Base-by-base conservation (phyloP, 352 stramenopile species). In the Globisporangium okanoganense region DNA sequence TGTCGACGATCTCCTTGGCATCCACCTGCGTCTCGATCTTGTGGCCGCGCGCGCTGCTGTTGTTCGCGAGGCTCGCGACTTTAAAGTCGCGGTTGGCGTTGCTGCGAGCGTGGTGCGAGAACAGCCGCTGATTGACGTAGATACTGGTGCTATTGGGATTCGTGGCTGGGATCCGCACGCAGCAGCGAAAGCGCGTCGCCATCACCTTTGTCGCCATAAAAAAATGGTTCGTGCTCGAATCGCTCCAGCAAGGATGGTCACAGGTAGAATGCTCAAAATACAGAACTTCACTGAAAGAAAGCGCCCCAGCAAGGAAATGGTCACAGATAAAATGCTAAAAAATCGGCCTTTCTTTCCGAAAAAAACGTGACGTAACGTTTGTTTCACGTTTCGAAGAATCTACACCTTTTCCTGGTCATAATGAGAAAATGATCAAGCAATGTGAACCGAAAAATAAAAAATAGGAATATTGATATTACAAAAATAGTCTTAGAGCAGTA, bases 11-110 rank as follows among this genome's bases (percentile, higher is more conserved):
- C 53, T 40, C 43, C 10, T 47, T 50, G 27, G 41, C 24, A 9
- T 61, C 51, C 12, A 56, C 41, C 16, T 45, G 52, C 16, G 60
- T 65, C 31, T 55, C 51, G 13, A 61, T 58, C 25, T 58, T 64
- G 38, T 52, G 41, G 22, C 40, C 44, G 45, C 55, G 40, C 13
- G 24, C 38, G 20, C 20, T 40, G 45, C 57, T 38, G 45, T 50
- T 54, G 33, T 56, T 63, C 22, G 13, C 35, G 16, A 56, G 38
- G 25, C 45, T 62, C 36, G 40, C 52, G 16, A 49, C 18, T 24
- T 58, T 58, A 22, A 58, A 58, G 38, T 58, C 52, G 14, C 52
- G 52, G 29, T 43, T 56, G 18, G 5, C 49, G n/a, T 6, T 43
- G 49, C 49, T 33, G 14, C 49, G 49, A 31, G 49, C 29, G 5